phyloP scores from a whole-genome alignment of 2,329 filamentous ascomycete species.

The Cryphonectria radicalis region DNA sequence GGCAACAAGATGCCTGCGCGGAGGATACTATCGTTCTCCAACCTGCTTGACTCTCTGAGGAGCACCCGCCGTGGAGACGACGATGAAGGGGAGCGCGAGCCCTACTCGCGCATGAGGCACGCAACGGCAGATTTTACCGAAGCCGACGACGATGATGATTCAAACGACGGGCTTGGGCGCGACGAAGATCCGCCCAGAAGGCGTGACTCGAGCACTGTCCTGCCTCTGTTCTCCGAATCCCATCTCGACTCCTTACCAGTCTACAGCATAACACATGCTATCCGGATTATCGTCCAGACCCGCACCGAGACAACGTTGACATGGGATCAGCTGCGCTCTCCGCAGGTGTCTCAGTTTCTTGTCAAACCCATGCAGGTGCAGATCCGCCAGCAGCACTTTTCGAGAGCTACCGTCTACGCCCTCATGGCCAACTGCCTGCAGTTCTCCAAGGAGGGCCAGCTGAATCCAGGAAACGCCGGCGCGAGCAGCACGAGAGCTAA shows the following conservation, averaged over 20 bases:
- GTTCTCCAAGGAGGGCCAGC: conserved; percentile 84
- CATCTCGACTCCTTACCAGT: conserved; percentile 85
- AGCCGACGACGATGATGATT: conserved; percentile 59
- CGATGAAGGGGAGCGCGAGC: conserved; percentile 32
- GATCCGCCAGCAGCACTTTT: conserved; percentile 82
- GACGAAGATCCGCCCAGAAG: conserved; percentile 37
- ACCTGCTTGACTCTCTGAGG: conserved; percentile 39
- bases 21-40: conserved; percentile 39
- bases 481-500: conserved; percentile 82
- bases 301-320: conserved; percentile 90
- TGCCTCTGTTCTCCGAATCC: conserved; percentile 80
- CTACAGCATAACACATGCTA: conserved; percentile 88
- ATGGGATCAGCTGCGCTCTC: conserved; percentile 95
- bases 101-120: conserved; percentile 50
- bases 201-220: conserved; percentile 41
- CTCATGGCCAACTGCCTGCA: conserved; percentile 93
- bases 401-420: conserved; percentile 83
- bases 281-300: conserved; percentile 80
- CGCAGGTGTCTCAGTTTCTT: conserved; percentile 93
- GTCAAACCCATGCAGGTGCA: conserved; percentile 94
- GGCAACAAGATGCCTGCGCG: conserved; percentile 31
- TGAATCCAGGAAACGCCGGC: conserved; percentile 82
- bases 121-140: conserved; percentile 70
- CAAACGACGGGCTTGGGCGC: conserved; percentile 43
- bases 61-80: conserved; percentile 33